phyloP scores from a whole-genome alignment of 2,329 filamentous ascomycete genomes.

The Xylariales sp. region DNA sequence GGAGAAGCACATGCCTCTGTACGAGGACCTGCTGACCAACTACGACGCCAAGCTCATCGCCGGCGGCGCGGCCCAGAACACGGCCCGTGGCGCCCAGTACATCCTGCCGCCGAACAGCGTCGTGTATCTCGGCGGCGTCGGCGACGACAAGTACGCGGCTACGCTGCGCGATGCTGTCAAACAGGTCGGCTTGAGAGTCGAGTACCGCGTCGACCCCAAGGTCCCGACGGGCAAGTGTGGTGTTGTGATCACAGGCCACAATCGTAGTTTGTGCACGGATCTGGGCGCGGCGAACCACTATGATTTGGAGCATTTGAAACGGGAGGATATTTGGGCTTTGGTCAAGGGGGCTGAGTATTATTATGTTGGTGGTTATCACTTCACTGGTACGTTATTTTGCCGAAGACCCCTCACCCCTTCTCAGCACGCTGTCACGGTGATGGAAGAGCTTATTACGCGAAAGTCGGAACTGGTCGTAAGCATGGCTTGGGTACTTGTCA shows the following conservation, averaged over 20 bases:
- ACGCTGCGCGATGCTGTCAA: slow-evolving; percentile 82
- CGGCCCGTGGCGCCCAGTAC: slow-evolving; percentile 93
- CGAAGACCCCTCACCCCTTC: too few species aligned
- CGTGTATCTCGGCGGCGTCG: slow-evolving; percentile 89
- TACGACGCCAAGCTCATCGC: slow-evolving; percentile 91
- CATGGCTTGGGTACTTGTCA: too few species aligned
- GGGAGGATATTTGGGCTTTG: slow-evolving; percentile 84
- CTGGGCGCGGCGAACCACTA: slow-evolving; percentile 97
- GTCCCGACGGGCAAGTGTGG: slow-evolving; percentile 89
- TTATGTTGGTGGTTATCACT: slow-evolving; percentile 95
- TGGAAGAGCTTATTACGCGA: too few species aligned
- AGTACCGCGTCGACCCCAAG: slow-evolving; percentile 87
- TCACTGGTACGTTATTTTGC: slow-evolving; percentile 68
- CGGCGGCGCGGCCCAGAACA: slow-evolving; percentile 96
- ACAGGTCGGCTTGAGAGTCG: slow-evolving; percentile 82
- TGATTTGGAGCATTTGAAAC: slow-evolving; percentile 88
- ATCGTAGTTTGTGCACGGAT: slow-evolving; percentile 92
- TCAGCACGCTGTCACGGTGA: too few species aligned
- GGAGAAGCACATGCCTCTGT: slow-evolving; percentile 83
- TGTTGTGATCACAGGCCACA: slow-evolving; percentile 93
- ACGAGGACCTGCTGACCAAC: slow-evolving; percentile 90
- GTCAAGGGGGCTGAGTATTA: slow-evolving; percentile 84
- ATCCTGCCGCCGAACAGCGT: slow-evolving; percentile 85
- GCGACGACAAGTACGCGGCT: slow-evolving; percentile 92
- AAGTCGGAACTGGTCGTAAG: too few species aligned